Percentiles rank a stretch among this genome's conserved stretches.
These are phyloP conservation scores for Amanita subjunquillea DNA, from an alignment of 768 basidiomycete genomes.

Conservation along the genomic window DNA sequence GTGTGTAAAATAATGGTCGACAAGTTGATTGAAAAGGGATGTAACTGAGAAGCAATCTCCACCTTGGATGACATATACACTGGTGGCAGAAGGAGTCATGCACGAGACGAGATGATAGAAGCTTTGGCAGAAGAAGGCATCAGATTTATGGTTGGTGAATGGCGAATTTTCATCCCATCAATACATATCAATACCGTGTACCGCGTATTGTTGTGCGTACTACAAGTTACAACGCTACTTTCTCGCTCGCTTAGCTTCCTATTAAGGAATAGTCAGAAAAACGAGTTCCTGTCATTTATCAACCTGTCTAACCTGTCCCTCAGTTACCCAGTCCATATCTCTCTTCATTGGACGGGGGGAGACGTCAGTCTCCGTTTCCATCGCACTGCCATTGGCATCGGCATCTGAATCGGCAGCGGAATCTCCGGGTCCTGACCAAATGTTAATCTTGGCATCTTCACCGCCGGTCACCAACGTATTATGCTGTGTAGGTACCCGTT, in stretches of 20 bases:
- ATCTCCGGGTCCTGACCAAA: constrained; percentile 22
- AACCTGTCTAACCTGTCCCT: constrained; percentile 1
- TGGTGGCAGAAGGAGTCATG: no score
- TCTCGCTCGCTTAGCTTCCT: constrained; percentile 3
- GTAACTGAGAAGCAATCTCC: no score
- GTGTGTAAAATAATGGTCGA: not conserved
- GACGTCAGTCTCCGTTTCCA: not conserved
- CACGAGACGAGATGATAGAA: no score
- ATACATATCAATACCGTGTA: no score
- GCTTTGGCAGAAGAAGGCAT: no score
- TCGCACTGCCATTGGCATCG: constrained; percentile 18
- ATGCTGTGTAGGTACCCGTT: constrained; percentile 18
- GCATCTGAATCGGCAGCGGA: constrained; percentile 16
- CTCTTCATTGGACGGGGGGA: not conserved
- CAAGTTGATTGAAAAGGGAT: no score
- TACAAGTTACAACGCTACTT: not conserved
- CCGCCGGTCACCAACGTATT: constrained; percentile 36
- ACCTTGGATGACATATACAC: no score
- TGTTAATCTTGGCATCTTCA: constrained; percentile 36
- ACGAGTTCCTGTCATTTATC: not conserved
- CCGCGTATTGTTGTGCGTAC: not conserved
- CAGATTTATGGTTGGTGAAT: no score
- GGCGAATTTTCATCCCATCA: no score
- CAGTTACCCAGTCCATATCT: constrained; percentile 1
- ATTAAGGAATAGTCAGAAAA: not conserved